Evolutionary conservation across 805 yeast genomes (phyloP), one percentile per base, ranked within the genome.

Genomic region (Metschnikowia lachancei): DNA sequence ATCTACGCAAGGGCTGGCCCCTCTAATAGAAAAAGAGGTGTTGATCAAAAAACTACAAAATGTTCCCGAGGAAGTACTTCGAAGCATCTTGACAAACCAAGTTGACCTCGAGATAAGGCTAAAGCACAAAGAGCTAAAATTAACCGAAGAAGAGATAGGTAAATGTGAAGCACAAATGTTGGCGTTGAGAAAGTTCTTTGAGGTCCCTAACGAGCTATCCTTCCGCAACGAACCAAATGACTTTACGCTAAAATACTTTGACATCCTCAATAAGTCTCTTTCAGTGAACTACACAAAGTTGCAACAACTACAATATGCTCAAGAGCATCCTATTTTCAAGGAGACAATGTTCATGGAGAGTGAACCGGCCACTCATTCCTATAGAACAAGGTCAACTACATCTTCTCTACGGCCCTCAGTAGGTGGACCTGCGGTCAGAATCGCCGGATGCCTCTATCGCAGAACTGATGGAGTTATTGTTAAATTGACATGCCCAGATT

Each of bases 401-500:
- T 72, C 78, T 6, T 64, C 82, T 45, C 63, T 82, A 45, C 70
- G 85, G 45, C 85, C 86, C 0, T 66, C 78, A 1, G 17, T 49
- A 13, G 50, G 45, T 5, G 53, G 56, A 3, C 45, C 49, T 13
- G 41, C 53, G 3, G 57, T 54, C 20, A 61, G 60, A 31, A 57
- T 57, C 10, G 43, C 67, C 8, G 76, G 75, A 8, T 82, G 88
- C 53, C 73, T 83, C 3, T 83, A 82, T 57, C 70, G 82, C 51
- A 63, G 89, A 50, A 78, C 83, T 4, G 94, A 87, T 61, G 91
- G 91, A 2, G 72, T 83, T 1, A 65, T 84, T 17, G 89, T 87
- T 2, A 72, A 81, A 40, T 70, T 87, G 31, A 81, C 80, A 8
- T 87, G 95, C 61, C 78, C 82, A 1, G 77, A 74, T 41, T 87